These are phyloP conservation scores for Cystofilobasidium ferigula DNA, from an alignment of 768 basidiomycete species.

Conservation along the genomic window DNA sequence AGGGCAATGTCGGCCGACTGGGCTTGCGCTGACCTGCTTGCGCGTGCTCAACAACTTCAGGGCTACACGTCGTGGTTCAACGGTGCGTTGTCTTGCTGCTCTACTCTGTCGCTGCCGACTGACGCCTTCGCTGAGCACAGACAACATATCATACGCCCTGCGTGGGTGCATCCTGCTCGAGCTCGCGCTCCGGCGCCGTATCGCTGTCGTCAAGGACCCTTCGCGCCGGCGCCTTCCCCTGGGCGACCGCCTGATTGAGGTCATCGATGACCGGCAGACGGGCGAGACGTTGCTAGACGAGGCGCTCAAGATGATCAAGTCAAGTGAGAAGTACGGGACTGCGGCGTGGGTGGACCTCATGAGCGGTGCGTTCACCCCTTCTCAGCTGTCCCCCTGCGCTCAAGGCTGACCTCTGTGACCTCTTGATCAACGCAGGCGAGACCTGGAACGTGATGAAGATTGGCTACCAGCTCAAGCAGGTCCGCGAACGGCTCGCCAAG, in stretches of 20 bases:
- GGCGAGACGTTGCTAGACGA: constrained; percentile 96
- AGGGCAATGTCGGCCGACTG: too few species aligned
- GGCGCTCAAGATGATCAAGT: constrained; percentile 88
- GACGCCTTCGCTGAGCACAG: constrained; percentile 34
- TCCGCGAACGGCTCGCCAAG: constrained; percentile 92
- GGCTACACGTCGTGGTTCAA: constrained; percentile 28
- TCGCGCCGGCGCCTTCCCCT: constrained; percentile 61
- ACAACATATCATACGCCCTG: constrained; percentile 97
- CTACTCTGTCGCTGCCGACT: not conserved
- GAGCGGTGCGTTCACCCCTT: constrained; percentile 54
- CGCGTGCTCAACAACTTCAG: not conserved
- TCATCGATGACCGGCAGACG: constrained; percentile 81
- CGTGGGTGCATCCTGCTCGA: constrained; percentile 98
- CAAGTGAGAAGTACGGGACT: constrained; percentile 60
- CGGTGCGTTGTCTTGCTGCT: constrained; percentile 7
- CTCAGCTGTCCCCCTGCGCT: not conserved
- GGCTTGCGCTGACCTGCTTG: too few species aligned
- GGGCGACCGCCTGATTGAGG: constrained; percentile 75
- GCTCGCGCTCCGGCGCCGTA: constrained; percentile 84
- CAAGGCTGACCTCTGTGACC: not conserved
- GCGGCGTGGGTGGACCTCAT: constrained; percentile 92
- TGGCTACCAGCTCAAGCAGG: constrained; percentile 96
- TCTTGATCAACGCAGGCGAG: constrained; percentile 52
- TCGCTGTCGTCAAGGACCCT: constrained; percentile 79
- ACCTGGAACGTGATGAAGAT: constrained; percentile 99